Evolutionary conservation across 148 eudicot species (phyloP).

Genomic region (Fallopia convolvulus): DNA sequence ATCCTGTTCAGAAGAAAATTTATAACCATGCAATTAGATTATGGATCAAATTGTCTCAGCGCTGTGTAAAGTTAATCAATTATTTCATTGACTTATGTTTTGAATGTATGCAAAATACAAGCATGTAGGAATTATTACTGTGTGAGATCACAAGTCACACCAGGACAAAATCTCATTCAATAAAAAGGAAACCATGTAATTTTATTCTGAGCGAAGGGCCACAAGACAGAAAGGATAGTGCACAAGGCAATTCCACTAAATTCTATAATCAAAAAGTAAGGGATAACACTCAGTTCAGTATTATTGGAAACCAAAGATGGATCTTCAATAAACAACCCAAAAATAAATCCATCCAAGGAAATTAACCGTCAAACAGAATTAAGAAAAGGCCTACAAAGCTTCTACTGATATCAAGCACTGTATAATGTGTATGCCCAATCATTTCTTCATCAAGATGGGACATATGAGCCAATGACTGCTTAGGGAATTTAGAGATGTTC

Average conservation of each 20-base stretch:
- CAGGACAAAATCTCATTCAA: not conserved
- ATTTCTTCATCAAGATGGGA: too few relatives aligned
- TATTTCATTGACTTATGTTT: not conserved
- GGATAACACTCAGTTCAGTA: not conserved
- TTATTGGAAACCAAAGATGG: too few relatives aligned
- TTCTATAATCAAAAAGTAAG: not conserved
- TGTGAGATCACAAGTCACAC: not conserved
- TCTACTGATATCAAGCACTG: too few relatives aligned
- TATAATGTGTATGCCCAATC: too few relatives aligned
- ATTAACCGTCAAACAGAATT: not conserved
- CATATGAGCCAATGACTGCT: not conserved
- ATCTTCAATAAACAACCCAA: not conserved
- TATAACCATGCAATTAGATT: slow-evolving; percentile 4
- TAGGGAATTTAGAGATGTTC: not conserved
- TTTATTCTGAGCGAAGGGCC: not conserved
- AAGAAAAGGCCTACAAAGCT: not conserved
- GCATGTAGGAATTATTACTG: not conserved
- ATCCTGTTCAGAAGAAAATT: slow-evolving; percentile 39
- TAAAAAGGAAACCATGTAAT: not conserved
- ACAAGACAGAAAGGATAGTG: not conserved
- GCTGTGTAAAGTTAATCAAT: not conserved
- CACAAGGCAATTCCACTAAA: not conserved
- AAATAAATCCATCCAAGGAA: not conserved
- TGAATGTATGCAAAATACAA: not conserved
- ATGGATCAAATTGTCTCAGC: not conserved